Evolutionary conservation across 495 filamentous ascomycete species (phyloP).

Genomic region (Cercophora sp.): DNA sequence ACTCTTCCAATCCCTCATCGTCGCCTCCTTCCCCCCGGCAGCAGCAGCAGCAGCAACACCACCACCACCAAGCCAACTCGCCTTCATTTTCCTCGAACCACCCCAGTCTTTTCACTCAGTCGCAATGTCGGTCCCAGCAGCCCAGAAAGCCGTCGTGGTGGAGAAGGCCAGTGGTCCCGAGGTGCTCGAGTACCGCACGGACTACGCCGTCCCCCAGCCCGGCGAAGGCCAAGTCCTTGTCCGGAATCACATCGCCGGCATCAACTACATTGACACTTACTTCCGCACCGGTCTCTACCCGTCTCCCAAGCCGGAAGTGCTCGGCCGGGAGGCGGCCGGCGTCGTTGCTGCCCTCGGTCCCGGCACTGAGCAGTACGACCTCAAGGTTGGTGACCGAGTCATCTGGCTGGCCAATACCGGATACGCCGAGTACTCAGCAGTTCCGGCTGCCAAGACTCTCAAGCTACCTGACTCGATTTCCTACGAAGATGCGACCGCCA

Average conservation of each 20-base stretch:
- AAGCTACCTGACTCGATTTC: constrained; percentile 59
- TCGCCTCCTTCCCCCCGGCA: no score
- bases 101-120: neutral
- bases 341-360: constrained; percentile 4
- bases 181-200: neutral
- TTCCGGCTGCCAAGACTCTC: constrained; percentile 46
- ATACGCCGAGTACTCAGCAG: constrained; percentile 7
- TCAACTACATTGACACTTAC: constrained; percentile 87
- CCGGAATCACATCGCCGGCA: constrained; percentile 72
- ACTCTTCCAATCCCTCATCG: no score
- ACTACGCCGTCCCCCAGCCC: constrained; percentile 62
- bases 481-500: constrained; percentile 58
- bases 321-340: constrained; percentile 68
- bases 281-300: constrained; percentile 83
- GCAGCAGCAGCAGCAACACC: no score
- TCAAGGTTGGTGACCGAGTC: constrained; percentile 11
- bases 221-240: constrained; percentile 70
- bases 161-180: neutral
- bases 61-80: no score
- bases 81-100: no score
- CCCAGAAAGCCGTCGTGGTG: neutral
- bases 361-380: neutral
- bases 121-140: neutral
- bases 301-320: constrained; percentile 60
- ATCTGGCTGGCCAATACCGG: neutral